A percentile compares a stretch with the other conserved stretches of the same genome.
These are phyloP conservation scores for Abrus pulchellus DNA, from an alignment of 306 rosid species.

Conservation along the genomic window DNA sequence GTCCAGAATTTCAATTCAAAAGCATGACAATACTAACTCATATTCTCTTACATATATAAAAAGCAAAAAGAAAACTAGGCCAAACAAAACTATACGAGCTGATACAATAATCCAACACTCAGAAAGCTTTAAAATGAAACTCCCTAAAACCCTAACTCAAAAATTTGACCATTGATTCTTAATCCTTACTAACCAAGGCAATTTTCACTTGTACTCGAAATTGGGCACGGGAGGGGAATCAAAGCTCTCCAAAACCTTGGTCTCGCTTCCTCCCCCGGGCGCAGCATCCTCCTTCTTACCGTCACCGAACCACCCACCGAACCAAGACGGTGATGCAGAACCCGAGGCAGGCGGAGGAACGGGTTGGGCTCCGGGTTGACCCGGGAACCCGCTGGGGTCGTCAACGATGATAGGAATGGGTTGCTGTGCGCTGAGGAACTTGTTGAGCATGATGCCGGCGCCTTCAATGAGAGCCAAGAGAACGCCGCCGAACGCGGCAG, in stretches of 20 bases:
- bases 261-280: constrained; percentile 73
- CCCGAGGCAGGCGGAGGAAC: constrained; percentile 34
- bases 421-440: constrained; percentile 71
- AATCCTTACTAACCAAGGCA: constrained; percentile 32
- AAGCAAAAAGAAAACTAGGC: not conserved
- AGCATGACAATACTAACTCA: constrained; percentile 13
- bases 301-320: constrained; percentile 70
- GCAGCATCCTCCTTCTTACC: constrained; percentile 57
- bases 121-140: not conserved
- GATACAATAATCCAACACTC: constrained; percentile 1
- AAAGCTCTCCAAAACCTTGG: constrained; percentile 89
- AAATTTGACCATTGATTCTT: not conserved
- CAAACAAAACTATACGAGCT: constrained; percentile 21
- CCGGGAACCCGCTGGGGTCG: constrained; percentile 59
- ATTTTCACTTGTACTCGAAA: constrained; percentile 77
- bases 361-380: constrained; percentile 38
- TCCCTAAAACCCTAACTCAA: constrained; percentile 12
- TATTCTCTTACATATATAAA: constrained; percentile 19
- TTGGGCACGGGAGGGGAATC: constrained; percentile 93
- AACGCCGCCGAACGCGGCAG: constrained; percentile 77
- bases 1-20: constrained; percentile 17
- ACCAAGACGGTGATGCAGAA: constrained; percentile 47
- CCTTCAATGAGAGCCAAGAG: constrained; percentile 85
- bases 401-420: constrained; percentile 69
- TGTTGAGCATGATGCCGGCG: constrained; percentile 88